phyloP scores from a whole-genome alignment of 1,284 basidiomycete species.

The Microbotryum intermedium region DNA sequence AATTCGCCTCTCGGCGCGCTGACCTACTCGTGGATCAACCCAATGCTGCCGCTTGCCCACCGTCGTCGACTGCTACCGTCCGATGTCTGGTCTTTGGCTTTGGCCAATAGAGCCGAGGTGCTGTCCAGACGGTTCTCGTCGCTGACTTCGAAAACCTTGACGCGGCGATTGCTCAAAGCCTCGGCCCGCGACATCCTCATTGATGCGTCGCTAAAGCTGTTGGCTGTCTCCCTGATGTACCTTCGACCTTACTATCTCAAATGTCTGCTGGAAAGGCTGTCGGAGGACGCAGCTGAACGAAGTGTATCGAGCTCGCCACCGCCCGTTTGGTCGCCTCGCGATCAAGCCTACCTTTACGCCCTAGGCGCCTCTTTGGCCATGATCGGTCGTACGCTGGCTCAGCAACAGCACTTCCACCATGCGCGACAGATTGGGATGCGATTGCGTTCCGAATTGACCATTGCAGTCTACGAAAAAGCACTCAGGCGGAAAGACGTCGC shows the following conservation, averaged over 20 bases:
- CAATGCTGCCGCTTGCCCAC: slow-evolving; percentile 46
- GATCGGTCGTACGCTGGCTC: slow-evolving; percentile 37
- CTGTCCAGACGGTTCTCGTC: slow-evolving; percentile 12
- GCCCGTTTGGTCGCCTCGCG: slow-evolving; percentile 36
- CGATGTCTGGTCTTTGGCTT: slow-evolving; percentile 66
- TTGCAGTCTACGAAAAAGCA: slow-evolving; percentile 36
- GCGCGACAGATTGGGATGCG: slow-evolving; percentile 37
- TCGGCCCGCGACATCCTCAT: slow-evolving; percentile 64
- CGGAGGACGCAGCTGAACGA: not conserved
- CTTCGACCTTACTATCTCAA: slow-evolving; percentile 22
- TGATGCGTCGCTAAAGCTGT: slow-evolving; percentile 61
- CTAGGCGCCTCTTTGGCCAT: slow-evolving; percentile 41
- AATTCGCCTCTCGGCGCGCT: slow-evolving; percentile 69
- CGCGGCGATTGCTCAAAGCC: slow-evolving; percentile 55
- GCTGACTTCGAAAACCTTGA: slow-evolving; percentile 44
- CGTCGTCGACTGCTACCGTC: not conserved
- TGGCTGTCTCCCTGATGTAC: slow-evolving; percentile 20
- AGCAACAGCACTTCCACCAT: slow-evolving; percentile 38
- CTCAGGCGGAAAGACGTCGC: slow-evolving; percentile 34
- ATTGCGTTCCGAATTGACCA: slow-evolving; percentile 34
- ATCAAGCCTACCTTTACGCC: slow-evolving; percentile 62
- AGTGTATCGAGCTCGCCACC: not conserved
- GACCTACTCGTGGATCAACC: slow-evolving; percentile 65
- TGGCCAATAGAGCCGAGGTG: slow-evolving; percentile 47
- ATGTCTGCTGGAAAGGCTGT: slow-evolving; percentile 17